Evolutionary conservation across 1,284 basidiomycete species (phyloP).

Genomic region (Pterulicium gracile): DNA sequence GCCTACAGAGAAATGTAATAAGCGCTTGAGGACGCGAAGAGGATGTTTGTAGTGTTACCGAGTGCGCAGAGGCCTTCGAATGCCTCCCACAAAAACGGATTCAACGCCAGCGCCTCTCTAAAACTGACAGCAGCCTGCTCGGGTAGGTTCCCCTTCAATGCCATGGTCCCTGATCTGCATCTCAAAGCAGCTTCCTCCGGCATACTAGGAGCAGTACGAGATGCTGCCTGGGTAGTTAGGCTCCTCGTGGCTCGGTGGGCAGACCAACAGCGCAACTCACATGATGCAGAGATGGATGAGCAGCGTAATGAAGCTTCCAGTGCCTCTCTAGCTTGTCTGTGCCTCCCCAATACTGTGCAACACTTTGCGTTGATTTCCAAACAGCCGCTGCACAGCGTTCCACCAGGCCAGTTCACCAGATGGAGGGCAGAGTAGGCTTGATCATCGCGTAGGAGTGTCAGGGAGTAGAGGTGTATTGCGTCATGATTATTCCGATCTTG

Average conservation of each 20-base stretch:
- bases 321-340: slow-evolving; percentile 62
- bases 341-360: slow-evolving; percentile 59
- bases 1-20: slow-evolving; percentile 30
- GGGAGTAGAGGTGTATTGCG: slow-evolving; percentile 76
- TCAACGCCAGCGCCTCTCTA: slow-evolving; percentile 57
- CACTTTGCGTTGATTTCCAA: slow-evolving; percentile 73
- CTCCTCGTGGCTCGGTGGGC: slow-evolving; percentile 9
- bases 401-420: slow-evolving; percentile 50
- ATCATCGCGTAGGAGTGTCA: slow-evolving; percentile 59
- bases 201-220: slow-evolving; percentile 39
- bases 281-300: slow-evolving; percentile 36
- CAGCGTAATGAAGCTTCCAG: slow-evolving; percentile 50
- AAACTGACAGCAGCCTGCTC: slow-evolving; percentile 67
- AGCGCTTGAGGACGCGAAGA: slow-evolving; percentile 8
- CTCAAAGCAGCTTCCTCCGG: slow-evolving; percentile 56
- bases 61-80: slow-evolving; percentile 81
- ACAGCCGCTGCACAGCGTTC: slow-evolving; percentile 62
- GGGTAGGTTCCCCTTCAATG: slow-evolving; percentile 64
- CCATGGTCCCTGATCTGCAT: slow-evolving; percentile 61
- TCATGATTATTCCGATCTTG: slow-evolving; percentile 64
- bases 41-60: slow-evolving; percentile 35
- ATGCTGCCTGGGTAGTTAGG: slow-evolving; percentile 33
- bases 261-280: slow-evolving; percentile 28
- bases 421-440: slow-evolving; percentile 72
- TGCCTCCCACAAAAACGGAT: slow-evolving; percentile 89